These are phyloP conservation scores for Eucalyptus sp. DNA, from an alignment of 345 rosid genomes.

Conservation along the genomic window DNA sequence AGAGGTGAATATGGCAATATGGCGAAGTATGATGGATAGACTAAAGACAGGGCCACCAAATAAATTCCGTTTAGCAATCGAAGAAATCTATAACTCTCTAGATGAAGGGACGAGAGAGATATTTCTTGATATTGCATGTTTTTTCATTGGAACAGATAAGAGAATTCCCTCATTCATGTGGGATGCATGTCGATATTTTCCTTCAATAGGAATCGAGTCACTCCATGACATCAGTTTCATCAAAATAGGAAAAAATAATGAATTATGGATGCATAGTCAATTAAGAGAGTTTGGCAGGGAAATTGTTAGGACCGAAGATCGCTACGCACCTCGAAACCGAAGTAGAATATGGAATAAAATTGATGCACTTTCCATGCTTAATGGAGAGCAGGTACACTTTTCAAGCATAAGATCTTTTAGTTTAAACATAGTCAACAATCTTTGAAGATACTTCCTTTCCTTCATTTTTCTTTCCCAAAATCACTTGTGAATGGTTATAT, in stretches of 20 bases:
- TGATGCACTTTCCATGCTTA: not conserved
- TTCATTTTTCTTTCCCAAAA: not conserved
- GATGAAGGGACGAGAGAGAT: accelerated
- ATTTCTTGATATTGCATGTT: not conserved
- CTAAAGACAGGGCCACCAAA: no score
- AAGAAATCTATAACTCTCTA: not conserved
- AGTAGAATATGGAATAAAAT: not conserved
- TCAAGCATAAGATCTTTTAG: not conserved
- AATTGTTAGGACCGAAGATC: not conserved
- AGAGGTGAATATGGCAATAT: accelerated
- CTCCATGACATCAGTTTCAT: not conserved
- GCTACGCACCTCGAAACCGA: accelerated
- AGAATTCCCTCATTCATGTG: not conserved
- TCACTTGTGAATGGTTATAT: not conserved
- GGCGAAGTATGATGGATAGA: not conserved
- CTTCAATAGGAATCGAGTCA: not conserved
- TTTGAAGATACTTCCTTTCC: not conserved
- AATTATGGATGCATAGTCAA: not conserved
- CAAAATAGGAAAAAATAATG: not conserved
- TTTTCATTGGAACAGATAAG: not conserved
- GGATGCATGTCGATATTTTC: accelerated
- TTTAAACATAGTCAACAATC: accelerated
- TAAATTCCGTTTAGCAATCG: no score
- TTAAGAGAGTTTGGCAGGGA: not conserved
- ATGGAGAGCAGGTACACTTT: not conserved